Conservation (phyloP, 768 basidiomycete genomes). For the Scleroderma bovista region DNA sequence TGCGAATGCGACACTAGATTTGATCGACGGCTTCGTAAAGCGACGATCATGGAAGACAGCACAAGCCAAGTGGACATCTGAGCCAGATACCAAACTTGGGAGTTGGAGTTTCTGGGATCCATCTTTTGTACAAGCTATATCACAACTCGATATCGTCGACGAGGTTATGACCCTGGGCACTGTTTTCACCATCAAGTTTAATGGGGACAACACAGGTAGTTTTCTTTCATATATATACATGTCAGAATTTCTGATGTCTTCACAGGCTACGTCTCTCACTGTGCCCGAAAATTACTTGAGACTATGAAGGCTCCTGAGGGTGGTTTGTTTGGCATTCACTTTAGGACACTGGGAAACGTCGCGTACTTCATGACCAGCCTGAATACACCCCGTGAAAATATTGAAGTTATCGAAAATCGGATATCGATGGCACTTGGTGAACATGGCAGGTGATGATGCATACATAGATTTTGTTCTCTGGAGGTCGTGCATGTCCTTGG, state of each 20-base stretch:
- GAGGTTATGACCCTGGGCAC: conserved; percentile 87
- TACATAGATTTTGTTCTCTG: background rate
- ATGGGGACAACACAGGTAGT: conserved; percentile 49
- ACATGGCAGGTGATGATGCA: background rate
- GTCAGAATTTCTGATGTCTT: background rate
- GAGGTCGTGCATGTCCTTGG: background rate
- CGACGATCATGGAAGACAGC: conserved; percentile 58
- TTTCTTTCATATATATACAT: background rate
- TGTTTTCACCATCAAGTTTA: conserved; percentile 74
- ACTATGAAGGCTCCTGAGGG: conserved; percentile 51
- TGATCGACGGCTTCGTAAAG: conserved; percentile 46
- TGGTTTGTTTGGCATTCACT: conserved; percentile 68
- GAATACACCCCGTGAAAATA: conserved; percentile 53
- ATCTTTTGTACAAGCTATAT: conserved; percentile 59
- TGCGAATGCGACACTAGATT: conserved; percentile 70
- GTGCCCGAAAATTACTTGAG: conserved; percentile 57
- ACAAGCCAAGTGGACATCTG: conserved; percentile 48
- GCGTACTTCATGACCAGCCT: conserved; percentile 92
- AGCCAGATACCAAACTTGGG: conserved; percentile 12
- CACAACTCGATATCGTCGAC: conserved; percentile 47
- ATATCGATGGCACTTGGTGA: conserved; percentile 40
- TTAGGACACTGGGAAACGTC: conserved; percentile 82
- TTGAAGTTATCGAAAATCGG: conserved; percentile 57
- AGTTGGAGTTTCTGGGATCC: conserved; percentile 91
- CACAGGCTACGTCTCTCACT: conserved; percentile 53